Evolutionary conservation across 177 flowering plant genomes (phyloP), one percentile per base, ranked within the genome.

Genomic region (Telopea speciosissima): DNA sequence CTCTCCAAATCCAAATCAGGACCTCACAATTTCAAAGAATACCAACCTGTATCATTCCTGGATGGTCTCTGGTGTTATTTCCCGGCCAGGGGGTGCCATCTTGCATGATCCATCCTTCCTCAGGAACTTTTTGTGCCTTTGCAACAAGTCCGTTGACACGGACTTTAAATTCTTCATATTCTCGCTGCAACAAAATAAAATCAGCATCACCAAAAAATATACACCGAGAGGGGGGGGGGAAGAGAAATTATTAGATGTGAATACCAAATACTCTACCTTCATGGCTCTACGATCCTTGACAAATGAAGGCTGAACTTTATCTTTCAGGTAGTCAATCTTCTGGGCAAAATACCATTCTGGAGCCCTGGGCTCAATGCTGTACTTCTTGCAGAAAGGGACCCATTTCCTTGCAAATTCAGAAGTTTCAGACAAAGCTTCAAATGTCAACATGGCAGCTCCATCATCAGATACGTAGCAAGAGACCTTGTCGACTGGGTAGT

Each of bases 41-140:
- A 68, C 76, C 67, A 44, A 93, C 98, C 94, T 93, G 97, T 65
- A 93, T 93, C 97, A 93, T 93, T 79, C 98, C 98, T 44, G 98
- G 97, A 81, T 93, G 98, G 78, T 93, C 98, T 78, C 98, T 91
- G 59, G 90, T 88, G 77, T 93, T 93, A 80, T 93, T 93, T 80
- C 98, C 98, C 24, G 98, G 97, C 98, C 98, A 93, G 7, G 98
- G 98, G 14, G 98, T 93, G 52, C 98, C 98, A 84, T 93, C 98
- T 79, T 92, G 98, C 98, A 93, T 93, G 68, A 89, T 66, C 98
- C 98, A 93, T 69, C 98, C 98, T 85, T 93, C 97, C 59, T 93
- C 97, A 65, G 98, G 98, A 74, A 93, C 73, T 72, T 91, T 91
- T 56, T 74, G 83, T 22, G 98, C 97, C 81, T 93, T 93, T n/a